These are phyloP conservation scores for Blyttiomyces sp. DNA, from an alignment of 371 early-diverging fungal genomes.

Conservation along the genomic window DNA sequence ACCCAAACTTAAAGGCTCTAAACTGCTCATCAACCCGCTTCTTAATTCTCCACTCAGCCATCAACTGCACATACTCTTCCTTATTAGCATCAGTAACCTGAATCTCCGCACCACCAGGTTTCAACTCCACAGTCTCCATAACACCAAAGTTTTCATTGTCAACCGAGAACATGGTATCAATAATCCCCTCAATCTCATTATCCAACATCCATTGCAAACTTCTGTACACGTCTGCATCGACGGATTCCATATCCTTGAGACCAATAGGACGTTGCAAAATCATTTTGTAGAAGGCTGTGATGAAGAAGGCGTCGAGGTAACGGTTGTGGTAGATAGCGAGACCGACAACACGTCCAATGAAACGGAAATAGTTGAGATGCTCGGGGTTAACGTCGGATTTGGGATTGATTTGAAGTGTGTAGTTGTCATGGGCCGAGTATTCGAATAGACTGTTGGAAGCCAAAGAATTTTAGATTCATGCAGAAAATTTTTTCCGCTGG, in stretches of 20 bases:
- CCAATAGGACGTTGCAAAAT: conserved; percentile 84
- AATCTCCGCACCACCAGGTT: conserved; percentile 85
- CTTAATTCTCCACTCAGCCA: conserved; percentile 80
- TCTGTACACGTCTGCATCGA: conserved; percentile 91
- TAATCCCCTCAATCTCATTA: conserved; percentile 82
- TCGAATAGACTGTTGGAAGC: conserved; percentile 85
- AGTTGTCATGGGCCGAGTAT: conserved; percentile 95
- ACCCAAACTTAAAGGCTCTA: conserved; percentile 89
- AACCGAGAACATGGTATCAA: conserved; percentile 87
- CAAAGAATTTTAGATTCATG: background rate
- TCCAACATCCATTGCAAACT: conserved; percentile 94
- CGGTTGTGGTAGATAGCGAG: conserved; percentile 95
- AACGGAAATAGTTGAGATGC: conserved; percentile 96
- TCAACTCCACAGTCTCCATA: conserved; percentile 85
- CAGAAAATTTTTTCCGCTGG: no score
- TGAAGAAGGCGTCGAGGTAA: conserved; percentile 95
- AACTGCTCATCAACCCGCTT: conserved; percentile 93
- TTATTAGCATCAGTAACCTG: conserved; percentile 96
- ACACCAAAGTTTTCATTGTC: conserved; percentile 95
- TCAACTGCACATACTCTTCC: conserved; percentile 85
- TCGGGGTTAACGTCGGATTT: conserved; percentile 96
- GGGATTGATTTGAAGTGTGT: conserved; percentile 95
- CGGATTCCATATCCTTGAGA: conserved; percentile 91
- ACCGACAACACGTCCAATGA: conserved; percentile 96
- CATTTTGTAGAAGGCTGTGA: conserved; percentile 94